Evolutionary conservation across 163 green algal genomes (phyloP).

Genomic region (Prototheca wickerhamii): DNA sequence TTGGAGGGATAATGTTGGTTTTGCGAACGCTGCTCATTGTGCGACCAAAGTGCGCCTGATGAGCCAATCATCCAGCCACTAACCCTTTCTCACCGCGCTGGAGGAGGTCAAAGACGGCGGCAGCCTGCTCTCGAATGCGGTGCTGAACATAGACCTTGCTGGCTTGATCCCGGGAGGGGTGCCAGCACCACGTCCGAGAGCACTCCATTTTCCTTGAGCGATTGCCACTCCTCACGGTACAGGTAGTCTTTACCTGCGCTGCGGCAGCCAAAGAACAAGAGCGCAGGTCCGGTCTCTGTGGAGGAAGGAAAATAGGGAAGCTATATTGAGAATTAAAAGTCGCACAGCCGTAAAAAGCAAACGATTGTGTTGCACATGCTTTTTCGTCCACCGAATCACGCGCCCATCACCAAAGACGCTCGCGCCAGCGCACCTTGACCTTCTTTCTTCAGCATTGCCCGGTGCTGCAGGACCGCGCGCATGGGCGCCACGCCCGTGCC

Average conservation of each 20-base stretch:
- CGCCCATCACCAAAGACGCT: not conserved
- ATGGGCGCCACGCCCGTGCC: conserved; percentile 90
- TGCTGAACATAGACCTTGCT: conserved; percentile 78
- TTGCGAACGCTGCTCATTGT: not conserved
- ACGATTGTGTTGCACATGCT: no score
- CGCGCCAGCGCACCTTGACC: not conserved
- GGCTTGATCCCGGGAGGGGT: conserved; percentile 55
- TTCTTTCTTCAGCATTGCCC: conserved; percentile 9
- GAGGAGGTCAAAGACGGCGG: conserved; percentile 60
- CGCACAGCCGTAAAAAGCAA: not conserved
- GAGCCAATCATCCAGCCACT: not conserved
- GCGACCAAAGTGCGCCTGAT: not conserved
- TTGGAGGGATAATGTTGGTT: not conserved
- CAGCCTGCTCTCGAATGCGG: conserved; percentile 49
- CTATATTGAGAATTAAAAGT: not conserved
- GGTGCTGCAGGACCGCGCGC: conserved; percentile 70
- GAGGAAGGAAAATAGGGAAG: not conserved
- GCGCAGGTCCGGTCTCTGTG: conserved; percentile 27
- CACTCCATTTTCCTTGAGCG: conserved; percentile 34
- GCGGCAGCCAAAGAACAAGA: conserved; percentile 77
- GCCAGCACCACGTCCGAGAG: conserved; percentile 35
- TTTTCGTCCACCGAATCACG: no score
- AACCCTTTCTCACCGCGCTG: conserved; percentile 5
- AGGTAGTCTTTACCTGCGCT: conserved; percentile 60
- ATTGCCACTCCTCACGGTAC: conserved; percentile 61